Base-by-base conservation (phyloP, 228 moss, liverwort and hornwort species). In the Sphagnum magellanicum region DNA sequence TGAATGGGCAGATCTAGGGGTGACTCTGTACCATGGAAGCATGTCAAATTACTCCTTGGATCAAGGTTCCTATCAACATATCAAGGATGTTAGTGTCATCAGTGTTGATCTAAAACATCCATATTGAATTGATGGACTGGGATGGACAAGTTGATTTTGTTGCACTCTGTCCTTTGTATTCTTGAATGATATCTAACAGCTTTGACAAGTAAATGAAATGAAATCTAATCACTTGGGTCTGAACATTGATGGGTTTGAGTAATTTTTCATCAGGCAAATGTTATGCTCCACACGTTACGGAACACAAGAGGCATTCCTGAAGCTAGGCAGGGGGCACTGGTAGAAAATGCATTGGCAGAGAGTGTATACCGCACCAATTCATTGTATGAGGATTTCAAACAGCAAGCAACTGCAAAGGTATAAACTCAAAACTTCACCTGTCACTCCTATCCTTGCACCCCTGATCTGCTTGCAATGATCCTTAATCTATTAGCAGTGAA, bases 251-350 rank as follows among this genome's bases (percentile, higher is more conserved):
- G 32, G 32, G 32, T 32, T 3, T 32, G 32, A 32, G 3, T 32
- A 32, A 32, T 32, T 32, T 32, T 68, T 63, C 52, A 78, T 73
- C 86, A 95, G 95, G 95, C 95, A 71, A 90, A 95, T 71, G 82
- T 92, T 63, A 76, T 95, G 72, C 71, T 92, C 78, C 89, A 89
- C 79, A 74, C 92, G 68, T 67, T 92, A 63, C 79, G 87, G 50
- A 75, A 68, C 55, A 75, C 74, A 69, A 17, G 72, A 79, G 15
- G 73, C 78, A 55, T 55, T 8, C 55, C 9, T 8, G 12, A 55
- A 55, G 55, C 9, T 8, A 55, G 74, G 61, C 70, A 64, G 68
- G 67, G 53, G 73, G 84, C 63, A 70, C 74, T 67, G 74, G 80
- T 87, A 53, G 83, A 86, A 51, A 76, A 66, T 63, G 86, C 86